A percentile compares a stretch with the other conserved stretches of the same genome.
phyloP scores from a whole-genome alignment of 305 asterid genomes.

The Salvia sclarea region DNA sequence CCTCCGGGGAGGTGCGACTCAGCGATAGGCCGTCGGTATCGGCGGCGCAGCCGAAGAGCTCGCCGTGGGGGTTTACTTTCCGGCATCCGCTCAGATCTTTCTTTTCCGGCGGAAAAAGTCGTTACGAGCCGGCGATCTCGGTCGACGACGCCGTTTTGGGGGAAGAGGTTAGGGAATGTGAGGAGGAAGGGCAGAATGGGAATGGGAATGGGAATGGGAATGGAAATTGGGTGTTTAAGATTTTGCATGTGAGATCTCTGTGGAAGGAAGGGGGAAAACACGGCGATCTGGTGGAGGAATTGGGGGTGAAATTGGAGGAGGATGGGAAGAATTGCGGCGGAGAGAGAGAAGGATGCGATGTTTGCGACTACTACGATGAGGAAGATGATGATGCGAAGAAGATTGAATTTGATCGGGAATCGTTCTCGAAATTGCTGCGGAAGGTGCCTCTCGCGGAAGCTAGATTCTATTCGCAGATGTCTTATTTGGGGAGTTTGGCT shows the following conservation, averaged over 20 bases:
- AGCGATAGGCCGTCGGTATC: constrained; percentile 55
- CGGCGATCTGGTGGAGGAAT: constrained; percentile 36
- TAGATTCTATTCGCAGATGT: constrained; percentile 72
- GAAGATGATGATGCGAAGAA: no score
- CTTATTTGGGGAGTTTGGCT: constrained; percentile 85
- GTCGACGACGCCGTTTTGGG: constrained; percentile 60
- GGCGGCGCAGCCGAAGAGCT: constrained; percentile 53
- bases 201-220: no score
- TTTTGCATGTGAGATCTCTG: constrained; percentile 63
- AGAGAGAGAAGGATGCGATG: constrained; percentile 47
- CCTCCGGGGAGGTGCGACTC: constrained; percentile 45
- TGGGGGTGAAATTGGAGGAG: constrained; percentile 39
- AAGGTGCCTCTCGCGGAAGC: constrained; percentile 83
- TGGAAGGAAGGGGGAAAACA: constrained; percentile 46
- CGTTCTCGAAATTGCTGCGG: constrained; percentile 72
- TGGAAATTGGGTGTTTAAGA: constrained; percentile 70
- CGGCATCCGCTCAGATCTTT: constrained; percentile 74
- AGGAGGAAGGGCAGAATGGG: constrained; percentile 38
- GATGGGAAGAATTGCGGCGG: constrained; percentile 29
- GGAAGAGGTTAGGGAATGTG: constrained; percentile 40
- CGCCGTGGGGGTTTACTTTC: constrained; percentile 77
- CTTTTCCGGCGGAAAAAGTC: constrained; percentile 56
- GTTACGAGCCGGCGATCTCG: constrained; percentile 61
- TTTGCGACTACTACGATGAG: constrained; percentile 50
- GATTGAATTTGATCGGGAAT: constrained; percentile 58